Percentiles rank a stretch among this genome's conserved stretches.
These are phyloP conservation scores for Isatis tinctoria DNA, from an alignment of 345 rosid species.

Conservation along the genomic window DNA sequence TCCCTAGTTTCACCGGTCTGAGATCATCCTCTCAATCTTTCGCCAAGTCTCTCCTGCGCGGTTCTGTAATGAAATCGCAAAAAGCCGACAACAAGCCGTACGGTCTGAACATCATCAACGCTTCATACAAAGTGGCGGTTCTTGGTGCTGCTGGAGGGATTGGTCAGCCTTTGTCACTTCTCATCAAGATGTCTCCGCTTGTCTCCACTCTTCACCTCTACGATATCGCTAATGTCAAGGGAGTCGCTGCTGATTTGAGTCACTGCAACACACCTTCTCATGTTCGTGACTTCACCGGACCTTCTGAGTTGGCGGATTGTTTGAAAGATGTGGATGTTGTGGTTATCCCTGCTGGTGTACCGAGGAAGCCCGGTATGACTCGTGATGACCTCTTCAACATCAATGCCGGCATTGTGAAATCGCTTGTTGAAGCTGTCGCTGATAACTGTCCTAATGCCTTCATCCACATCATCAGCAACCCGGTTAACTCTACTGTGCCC, in stretches of 20 bases:
- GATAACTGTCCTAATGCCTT: slow-evolving; percentile 88
- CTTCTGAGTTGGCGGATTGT: slow-evolving; percentile 60
- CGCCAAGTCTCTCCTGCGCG: slow-evolving; percentile 41
- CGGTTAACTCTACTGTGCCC: slow-evolving; percentile 87
- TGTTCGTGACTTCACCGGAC: slow-evolving; percentile 82
- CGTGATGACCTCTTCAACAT: slow-evolving; percentile 95
- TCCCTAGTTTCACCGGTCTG: slow-evolving; percentile 53
- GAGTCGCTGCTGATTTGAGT: slow-evolving; percentile 92
- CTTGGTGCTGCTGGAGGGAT: slow-evolving; percentile 97
- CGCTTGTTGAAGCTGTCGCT: slow-evolving; percentile 78
- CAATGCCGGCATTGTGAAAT: slow-evolving; percentile 81
- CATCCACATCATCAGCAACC: slow-evolving; percentile 91
- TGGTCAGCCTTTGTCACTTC: slow-evolving; percentile 82
- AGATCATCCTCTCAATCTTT: slow-evolving; percentile 62
- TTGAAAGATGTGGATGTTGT: slow-evolving; percentile 79
- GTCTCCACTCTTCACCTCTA: slow-evolving; percentile 78
- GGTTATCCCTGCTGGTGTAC: slow-evolving; percentile 91
- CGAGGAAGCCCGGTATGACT: slow-evolving; percentile 95
- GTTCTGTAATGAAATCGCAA: slow-evolving; percentile 39
- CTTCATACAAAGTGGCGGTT: slow-evolving; percentile 81
- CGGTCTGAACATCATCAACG: slow-evolving; percentile 52
- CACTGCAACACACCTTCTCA: slow-evolving; percentile 94
- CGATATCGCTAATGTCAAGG: slow-evolving; percentile 89
- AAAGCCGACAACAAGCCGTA: slow-evolving; percentile 33
- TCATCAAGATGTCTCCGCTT: slow-evolving; percentile 90